Evolutionary conservation across 2,329 filamentous ascomycete genomes (phyloP).

Genomic region (Periconia sp.): DNA sequence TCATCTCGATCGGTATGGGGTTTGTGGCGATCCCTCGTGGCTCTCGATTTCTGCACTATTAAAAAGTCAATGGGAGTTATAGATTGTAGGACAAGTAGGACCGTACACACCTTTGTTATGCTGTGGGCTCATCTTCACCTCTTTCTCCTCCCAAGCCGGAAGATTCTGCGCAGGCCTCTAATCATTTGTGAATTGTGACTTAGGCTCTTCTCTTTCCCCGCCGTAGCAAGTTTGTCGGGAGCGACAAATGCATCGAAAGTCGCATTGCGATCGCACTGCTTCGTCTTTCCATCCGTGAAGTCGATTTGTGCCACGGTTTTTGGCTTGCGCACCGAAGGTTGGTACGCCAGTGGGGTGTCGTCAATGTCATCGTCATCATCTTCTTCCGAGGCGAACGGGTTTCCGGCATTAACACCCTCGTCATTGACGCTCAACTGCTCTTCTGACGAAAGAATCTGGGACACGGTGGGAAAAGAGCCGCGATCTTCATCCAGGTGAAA

Average conservation of each 20-base stretch:
- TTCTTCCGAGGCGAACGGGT: background rate
- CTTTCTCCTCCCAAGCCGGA: background rate
- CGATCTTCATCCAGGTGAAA: background rate
- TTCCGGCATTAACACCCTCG: background rate
- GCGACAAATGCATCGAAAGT: constrained; percentile 2
- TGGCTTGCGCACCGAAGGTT: background rate
- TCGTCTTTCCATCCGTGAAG: constrained; percentile 1
- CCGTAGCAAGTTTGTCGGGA: background rate
- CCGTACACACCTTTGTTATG: background rate
- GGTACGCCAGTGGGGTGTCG: background rate
- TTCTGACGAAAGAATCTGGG: background rate
- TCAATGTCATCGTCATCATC: background rate
- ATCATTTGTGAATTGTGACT: background rate
- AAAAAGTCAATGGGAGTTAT: background rate
- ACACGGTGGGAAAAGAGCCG: background rate
- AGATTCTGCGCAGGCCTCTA: background rate
- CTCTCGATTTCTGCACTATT: background rate
- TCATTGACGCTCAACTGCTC: background rate
- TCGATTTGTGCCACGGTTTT: background rate
- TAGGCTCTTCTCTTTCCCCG: background rate
- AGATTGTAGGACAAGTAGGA: background rate
- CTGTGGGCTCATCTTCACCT: background rate
- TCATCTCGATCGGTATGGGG: background rate
- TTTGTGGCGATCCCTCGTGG: background rate
- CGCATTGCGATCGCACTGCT: background rate